These are phyloP conservation scores for Uronychia binucleata DNA, from an alignment of 73 alveolate genomes.

Conservation along the genomic window DNA sequence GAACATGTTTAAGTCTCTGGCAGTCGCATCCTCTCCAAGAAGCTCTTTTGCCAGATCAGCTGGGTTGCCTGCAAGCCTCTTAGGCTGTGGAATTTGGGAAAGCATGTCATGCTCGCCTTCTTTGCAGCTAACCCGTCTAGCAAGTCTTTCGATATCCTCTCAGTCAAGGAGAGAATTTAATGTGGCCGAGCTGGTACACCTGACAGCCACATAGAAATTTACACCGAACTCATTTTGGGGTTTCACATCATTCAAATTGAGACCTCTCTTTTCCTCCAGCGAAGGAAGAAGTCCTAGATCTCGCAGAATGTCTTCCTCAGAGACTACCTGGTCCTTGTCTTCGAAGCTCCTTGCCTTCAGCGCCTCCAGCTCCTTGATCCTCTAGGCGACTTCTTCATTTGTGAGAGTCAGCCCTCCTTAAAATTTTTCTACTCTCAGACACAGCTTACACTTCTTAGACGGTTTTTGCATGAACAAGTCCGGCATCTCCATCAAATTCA, in stretches of 20 bases:
- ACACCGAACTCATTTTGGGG: neutral
- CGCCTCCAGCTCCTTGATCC: neutral
- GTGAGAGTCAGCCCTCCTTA: neutral
- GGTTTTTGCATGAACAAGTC: neutral
- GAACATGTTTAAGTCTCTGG: neutral
- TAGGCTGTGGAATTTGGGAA: neutral
- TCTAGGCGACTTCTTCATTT: neutral
- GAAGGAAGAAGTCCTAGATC: neutral
- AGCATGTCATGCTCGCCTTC: neutral
- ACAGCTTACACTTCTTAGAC: neutral
- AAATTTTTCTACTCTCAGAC: neutral
- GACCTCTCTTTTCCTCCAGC: neutral
- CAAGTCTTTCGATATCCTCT: neutral
- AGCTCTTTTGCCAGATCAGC: neutral
- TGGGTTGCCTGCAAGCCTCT: neutral
- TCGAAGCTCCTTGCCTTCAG: neutral
- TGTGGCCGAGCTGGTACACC: neutral
- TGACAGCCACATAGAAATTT: neutral
- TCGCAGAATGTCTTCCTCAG: neutral
- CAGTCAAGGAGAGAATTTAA: neutral
- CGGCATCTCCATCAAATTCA: neutral
- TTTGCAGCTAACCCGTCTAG: neutral
- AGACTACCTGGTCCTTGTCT: neutral
- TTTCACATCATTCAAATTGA: neutral
- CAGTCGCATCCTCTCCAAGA: neutral